Evolutionary conservation across 75 land plant genomes (phyloP), one percentile per base, ranked within the genome.

Genomic region (Ceratopteris richardii): DNA sequence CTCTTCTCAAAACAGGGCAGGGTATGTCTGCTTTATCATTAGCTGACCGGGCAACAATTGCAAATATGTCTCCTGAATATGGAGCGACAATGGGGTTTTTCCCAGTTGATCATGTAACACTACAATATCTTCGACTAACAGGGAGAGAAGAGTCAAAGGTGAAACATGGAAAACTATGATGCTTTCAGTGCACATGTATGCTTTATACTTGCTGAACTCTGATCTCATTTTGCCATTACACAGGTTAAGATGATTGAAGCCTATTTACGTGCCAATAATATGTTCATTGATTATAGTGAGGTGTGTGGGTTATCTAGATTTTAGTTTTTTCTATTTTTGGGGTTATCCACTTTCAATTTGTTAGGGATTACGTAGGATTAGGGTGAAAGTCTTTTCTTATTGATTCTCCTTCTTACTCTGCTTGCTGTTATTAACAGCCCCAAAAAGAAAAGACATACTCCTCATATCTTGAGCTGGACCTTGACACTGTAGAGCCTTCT

Each of bases 71-170:
- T 31, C 95, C 95, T 30, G 95, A 89, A 50, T 89, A 89, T 77
- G 95, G 95, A 28, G 95, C 95, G 52, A 89, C 95, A 9, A 89
- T 89, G 95, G 95, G 95, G 18, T 89, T 89, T 73, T 89, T 89
- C 69, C 95, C 95, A 59, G 89, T 88, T 29, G 95, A 89, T 72
- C 77, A 73, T 61, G 79, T 89, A n/a, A 86, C 95, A 16, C 70
- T 89, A 50, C 72, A 89, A 28, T 89, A 89, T 63, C 71, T 89
- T 40, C 83, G 70, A 29, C 53, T 86, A 68, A 89, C 95, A 18
- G 90, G 95, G 14, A 86, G 95, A 65, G 82, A 80, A 60, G 87
- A 82, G 42, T 85, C 81, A 29, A 89, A 82, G 47, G 95, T 89
- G 56, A 33, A 23, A 37, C 3, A 29, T 56, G 16, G n/a, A n/a